These are phyloP conservation scores for Phaeoacremonium minimum DNA, from an alignment of 2,329 filamentous ascomycete genomes.

Conservation along the genomic window DNA sequence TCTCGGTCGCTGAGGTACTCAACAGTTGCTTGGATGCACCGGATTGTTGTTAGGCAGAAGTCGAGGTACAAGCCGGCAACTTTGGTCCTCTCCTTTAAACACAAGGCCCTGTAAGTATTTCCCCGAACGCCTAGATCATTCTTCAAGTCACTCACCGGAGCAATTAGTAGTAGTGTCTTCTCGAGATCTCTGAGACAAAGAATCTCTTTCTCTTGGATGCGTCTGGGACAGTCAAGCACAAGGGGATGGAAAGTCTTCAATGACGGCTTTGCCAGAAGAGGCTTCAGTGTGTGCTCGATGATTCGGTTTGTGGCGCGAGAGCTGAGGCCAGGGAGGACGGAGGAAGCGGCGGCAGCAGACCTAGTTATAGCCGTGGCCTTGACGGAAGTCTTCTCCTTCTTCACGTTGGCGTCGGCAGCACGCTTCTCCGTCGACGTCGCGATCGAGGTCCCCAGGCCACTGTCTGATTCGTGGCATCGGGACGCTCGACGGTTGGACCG, in stretches of 20 bases:
- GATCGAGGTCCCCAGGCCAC: constrained; percentile 81
- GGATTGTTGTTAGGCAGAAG: constrained; percentile 87
- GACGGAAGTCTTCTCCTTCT: constrained; percentile 27
- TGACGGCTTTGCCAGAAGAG: constrained; percentile 67
- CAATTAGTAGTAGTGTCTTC: constrained; percentile 86
- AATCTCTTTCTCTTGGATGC: constrained; percentile 80
- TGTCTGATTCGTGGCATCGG: constrained; percentile 75
- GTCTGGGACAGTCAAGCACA: constrained; percentile 71
- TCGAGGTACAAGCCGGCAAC: constrained; percentile 68
- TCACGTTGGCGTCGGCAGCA: constrained; percentile 33
- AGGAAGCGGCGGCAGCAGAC: constrained; percentile 46
- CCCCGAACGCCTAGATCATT: constrained; percentile 52
- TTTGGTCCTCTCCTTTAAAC: constrained; percentile 74
- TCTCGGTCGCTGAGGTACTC: constrained; percentile 82
- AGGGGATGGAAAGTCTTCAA: constrained; percentile 80
- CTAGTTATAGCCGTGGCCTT: constrained; percentile 57
- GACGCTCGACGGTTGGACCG: constrained; percentile 47
- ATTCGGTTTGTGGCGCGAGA: constrained; percentile 71
- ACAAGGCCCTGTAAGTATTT: constrained; percentile 66
- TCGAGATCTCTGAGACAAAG: constrained; percentile 89
- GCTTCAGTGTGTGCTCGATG: constrained; percentile 71
- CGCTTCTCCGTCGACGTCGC: constrained; percentile 54
- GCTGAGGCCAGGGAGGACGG: constrained; percentile 58
- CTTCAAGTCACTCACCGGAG: constrained; percentile 76
- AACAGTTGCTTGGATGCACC: constrained; percentile 85